These are phyloP conservation scores for Hanseniaspora clermontiae DNA, from an alignment of 805 yeast genomes.

Conservation along the genomic window DNA sequence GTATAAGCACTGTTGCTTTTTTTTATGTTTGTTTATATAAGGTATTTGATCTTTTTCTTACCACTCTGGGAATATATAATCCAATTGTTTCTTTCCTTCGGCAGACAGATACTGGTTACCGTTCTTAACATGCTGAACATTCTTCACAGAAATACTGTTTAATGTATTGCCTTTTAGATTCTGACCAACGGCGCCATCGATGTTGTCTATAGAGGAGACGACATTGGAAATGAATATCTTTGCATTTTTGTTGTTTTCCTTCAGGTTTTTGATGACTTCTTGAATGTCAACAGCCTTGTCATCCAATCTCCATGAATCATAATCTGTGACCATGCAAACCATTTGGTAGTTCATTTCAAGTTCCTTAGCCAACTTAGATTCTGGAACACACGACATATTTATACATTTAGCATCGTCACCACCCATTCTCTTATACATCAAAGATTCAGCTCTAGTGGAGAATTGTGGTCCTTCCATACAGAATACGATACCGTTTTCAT, in stretches of 20 bases:
- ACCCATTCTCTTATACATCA: conserved; percentile 45
- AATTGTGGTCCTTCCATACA: conserved; percentile 99
- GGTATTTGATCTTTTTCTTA: conserved; percentile 28
- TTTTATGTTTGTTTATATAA: no score
- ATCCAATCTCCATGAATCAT: conserved; percentile 93
- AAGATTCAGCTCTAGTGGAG: conserved; percentile 91
- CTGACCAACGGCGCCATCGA: conserved; percentile 40
- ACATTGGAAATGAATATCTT: conserved; percentile 59
- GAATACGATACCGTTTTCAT: conserved; percentile 66
- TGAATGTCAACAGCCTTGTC: conserved; percentile 98
- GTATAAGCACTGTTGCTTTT: neutral
- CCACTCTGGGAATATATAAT: conserved; percentile 81
- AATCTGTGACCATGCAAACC: conserved; percentile 98
- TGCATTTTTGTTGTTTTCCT: conserved; percentile 80
- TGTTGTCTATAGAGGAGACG: conserved; percentile 51
- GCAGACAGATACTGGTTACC: conserved; percentile 53
- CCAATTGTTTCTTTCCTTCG: conserved; percentile 66
- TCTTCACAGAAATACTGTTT: conserved; percentile 62
- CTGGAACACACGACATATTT: conserved; percentile 97
- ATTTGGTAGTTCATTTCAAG: conserved; percentile 95
- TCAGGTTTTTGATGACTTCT: conserved; percentile 80
- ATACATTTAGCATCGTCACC: conserved; percentile 89
- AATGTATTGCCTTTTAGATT: conserved; percentile 67
- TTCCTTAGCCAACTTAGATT: conserved; percentile 90
- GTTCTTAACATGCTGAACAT: neutral